These are phyloP conservation scores for Rhododendron vialii DNA, from an alignment of 148 eudicot species.

Conservation along the genomic window DNA sequence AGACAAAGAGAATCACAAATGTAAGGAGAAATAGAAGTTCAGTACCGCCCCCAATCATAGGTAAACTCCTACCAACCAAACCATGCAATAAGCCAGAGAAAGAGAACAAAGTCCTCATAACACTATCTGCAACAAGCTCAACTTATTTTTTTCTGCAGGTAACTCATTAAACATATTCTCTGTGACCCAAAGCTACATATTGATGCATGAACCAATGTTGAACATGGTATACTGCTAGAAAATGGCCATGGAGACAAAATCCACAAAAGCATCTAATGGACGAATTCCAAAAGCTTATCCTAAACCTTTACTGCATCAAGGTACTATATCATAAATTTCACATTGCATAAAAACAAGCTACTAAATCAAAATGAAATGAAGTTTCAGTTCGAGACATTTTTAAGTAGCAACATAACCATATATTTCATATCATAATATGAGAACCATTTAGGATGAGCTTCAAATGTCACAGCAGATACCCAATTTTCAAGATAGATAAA, in stretches of 20 bases:
- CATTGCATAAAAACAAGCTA: not conserved
- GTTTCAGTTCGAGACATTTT: not conserved
- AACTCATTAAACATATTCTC: not conserved
- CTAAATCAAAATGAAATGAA: not conserved
- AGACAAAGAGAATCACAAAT: not conserved
- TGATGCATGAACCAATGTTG: not conserved
- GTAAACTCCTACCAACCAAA: not conserved
- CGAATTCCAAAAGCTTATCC: not conserved
- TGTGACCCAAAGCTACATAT: not conserved
- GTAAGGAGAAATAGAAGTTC: not conserved
- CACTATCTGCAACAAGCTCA: not conserved
- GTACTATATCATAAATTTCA: not conserved
- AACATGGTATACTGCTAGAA: not conserved
- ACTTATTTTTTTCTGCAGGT: not conserved
- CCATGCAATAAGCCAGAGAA: not conserved
- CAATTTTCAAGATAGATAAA: not conserved
- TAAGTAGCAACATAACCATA: not conserved
- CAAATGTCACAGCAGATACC: not conserved
- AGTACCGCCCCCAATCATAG: not conserved
- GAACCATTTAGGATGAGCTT: not conserved
- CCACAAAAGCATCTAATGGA: not conserved
- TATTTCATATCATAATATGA: too few relatives aligned
- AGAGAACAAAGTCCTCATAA: not conserved
- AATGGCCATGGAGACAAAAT: not conserved
- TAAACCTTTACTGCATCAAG: not conserved